These are phyloP conservation scores for Terana coerulea DNA, from an alignment of 768 basidiomycete genomes.

Conservation along the genomic window DNA sequence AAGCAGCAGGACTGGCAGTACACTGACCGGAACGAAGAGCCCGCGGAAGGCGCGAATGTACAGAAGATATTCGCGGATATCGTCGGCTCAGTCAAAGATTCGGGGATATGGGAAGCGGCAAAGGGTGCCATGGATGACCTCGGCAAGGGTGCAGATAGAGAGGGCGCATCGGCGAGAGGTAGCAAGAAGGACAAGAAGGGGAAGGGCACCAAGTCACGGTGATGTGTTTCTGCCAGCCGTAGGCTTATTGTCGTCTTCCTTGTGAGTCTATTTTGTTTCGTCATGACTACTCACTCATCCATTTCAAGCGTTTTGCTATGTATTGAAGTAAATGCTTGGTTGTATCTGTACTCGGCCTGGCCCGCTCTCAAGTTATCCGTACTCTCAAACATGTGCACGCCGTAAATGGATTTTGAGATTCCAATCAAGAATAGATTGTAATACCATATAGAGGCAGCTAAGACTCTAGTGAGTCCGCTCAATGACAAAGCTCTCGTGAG, in stretches of 20 bases:
- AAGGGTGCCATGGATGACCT: constrained; percentile 25
- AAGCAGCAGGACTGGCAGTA: constrained; percentile 60
- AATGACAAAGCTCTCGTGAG: no score
- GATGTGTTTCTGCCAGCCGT: background rate
- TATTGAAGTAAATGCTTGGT: no score
- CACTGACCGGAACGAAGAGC: constrained; percentile 15
- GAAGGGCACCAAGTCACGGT: background rate
- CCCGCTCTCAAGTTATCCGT: no score
- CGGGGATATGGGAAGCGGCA: constrained; percentile 37
- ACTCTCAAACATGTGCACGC: no score
- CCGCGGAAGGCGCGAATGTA: constrained; percentile 27
- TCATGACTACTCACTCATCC: no score
- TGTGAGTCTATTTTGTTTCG: background rate
- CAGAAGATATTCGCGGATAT: constrained; percentile 47
- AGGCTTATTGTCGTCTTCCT: background rate
- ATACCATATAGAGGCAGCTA: no score
- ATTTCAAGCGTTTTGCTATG: no score
- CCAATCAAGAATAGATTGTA: no score
- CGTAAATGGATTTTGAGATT: no score
- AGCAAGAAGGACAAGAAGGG: background rate
- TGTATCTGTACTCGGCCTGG: no score
- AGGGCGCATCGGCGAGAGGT: background rate
- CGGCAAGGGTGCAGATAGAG: background rate
- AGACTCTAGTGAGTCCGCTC: no score
- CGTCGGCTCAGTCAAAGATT: constrained; percentile 28